Evolutionary conservation across 2,329 filamentous ascomycete genomes (phyloP), one percentile per base, ranked within the genome.

Genomic region (Dendrostoma leiphaemia): DNA sequence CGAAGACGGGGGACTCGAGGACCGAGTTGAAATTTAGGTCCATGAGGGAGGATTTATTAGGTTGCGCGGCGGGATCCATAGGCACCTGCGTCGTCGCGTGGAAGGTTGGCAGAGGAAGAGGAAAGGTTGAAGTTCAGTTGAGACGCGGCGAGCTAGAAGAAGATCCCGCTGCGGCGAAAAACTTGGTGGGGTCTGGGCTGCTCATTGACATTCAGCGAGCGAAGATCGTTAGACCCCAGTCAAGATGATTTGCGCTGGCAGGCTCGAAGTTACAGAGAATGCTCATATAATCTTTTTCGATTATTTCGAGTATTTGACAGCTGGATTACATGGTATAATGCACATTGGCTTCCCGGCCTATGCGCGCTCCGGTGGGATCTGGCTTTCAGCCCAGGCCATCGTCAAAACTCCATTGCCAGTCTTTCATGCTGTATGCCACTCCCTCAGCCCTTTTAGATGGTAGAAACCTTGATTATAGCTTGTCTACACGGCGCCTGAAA

Each of bases 1-100:
- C 81, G 64, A 84, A 84, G 44, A 85, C 74, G 12, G 84, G 84
- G 61, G 87, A 87, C 40, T 82, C 78, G 66, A 85, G 81, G 47
- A 86, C 77, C 21, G 74, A 75, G 76, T 84, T 78, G 69, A 85
- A 70, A 61, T 76, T 74, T 50, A 82, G 59, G 40, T 59, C 56
- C 12, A 64, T 61, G 12, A 59, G 31, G n/a, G 60, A 40, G 31
- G 62, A 49, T 37, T 26, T 35, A 12, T 44, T 17, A 31, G 48
- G 7, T 28, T 52, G 48, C 56, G 52, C 49, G 48, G 52, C 56
- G 48, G 56, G 56, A 58, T 58, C 56, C 56, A 58, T 52, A 55
- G 56, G 56, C 56, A 58, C 56, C 56, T 58, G 52, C 52, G 28
- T 58, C 56, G 38, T 52, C 45, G 44, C 38, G 35, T 52, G 28